A percentile compares a stretch with the other conserved stretches of the same genome.
These are phyloP conservation scores for Aspergillus brasiliensis DNA, from an alignment of 2,329 filamentous ascomycete genomes.

Conservation along the genomic window DNA sequence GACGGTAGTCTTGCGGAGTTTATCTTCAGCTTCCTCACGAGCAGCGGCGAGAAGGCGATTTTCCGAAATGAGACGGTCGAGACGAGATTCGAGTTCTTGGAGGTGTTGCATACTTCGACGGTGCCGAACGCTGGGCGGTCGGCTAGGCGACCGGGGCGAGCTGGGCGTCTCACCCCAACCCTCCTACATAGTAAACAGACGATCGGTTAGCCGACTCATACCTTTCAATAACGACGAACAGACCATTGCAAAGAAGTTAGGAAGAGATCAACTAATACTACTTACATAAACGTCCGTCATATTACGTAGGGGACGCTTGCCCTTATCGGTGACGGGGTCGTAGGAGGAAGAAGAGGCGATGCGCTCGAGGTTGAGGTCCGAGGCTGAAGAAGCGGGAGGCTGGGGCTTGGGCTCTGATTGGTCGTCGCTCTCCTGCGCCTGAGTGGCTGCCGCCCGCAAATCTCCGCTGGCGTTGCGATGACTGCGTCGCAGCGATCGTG, in stretches of 20 bases:
- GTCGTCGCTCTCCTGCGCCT: conserved; percentile 41
- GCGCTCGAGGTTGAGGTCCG: conserved; percentile 39
- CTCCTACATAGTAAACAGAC: conserved; percentile 62
- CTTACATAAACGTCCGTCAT: conserved; percentile 96
- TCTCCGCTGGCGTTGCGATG: conserved; percentile 66
- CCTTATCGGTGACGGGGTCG: conserved; percentile 82
- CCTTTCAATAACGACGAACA: background rate
- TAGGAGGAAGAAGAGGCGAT: conserved; percentile 57
- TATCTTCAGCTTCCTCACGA: conserved; percentile 68
- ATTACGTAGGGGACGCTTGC: conserved; percentile 77
- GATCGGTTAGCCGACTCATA: conserved; percentile 5
- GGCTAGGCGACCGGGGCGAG: conserved; percentile 87
- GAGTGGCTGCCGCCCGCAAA: conserved; percentile 59
- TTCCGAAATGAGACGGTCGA: conserved; percentile 83
- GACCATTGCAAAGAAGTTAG: background rate
- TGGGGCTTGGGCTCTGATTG: conserved; percentile 29
- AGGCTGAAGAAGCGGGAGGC: conserved; percentile 28
- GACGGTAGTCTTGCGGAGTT: conserved; percentile 57
- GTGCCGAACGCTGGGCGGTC: conserved; percentile 93
- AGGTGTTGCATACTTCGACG: conserved; percentile 97
- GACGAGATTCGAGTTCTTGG: conserved; percentile 77
- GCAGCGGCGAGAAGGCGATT: conserved; percentile 78
- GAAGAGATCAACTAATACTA: conserved; percentile 30
- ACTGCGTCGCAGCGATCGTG: conserved; percentile 60
- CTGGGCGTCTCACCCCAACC: conserved; percentile 83